Percentiles rank a stretch among this genome's conserved stretches.
phyloP scores from a whole-genome alignment of 306 rosid genomes.

The Ormosia semicastrata region DNA sequence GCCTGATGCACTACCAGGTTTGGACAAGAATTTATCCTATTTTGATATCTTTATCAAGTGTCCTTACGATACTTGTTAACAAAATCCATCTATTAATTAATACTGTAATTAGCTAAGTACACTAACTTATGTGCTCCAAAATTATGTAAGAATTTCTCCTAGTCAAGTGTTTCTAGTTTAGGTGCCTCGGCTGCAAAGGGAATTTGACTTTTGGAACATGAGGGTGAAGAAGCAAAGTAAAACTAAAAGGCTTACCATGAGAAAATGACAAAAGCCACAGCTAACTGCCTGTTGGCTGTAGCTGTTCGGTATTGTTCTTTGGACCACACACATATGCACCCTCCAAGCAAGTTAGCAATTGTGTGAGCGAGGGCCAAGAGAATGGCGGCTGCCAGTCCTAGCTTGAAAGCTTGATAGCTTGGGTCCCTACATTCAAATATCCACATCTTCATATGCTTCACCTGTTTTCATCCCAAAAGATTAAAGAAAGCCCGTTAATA shows the following conservation, averaged over 20 bases:
- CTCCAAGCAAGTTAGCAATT: conserved; percentile 63
- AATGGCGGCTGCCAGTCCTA: conserved; percentile 72
- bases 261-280: conserved; percentile 50
- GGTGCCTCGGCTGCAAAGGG: background rate
- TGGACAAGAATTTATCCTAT: too few species aligned
- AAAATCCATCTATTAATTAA: too few species aligned
- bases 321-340: conserved; percentile 60
- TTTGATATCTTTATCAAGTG: too few species aligned
- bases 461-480: conserved; percentile 35
- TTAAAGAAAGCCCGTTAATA: background rate
- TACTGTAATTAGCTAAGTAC: too few species aligned
- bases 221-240: background rate
- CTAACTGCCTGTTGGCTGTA: conserved; percentile 54
- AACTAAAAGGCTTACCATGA: conserved; percentile 52
- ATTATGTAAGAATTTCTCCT: too few species aligned
- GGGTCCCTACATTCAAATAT: conserved; percentile 72
- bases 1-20: too few species aligned
- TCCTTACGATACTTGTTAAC: too few species aligned
- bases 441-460: conserved; percentile 50
- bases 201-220: background rate
- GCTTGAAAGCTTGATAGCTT: conserved; percentile 66
- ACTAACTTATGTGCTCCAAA: too few species aligned
- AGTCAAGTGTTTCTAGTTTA: too few species aligned
- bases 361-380: conserved; percentile 56
- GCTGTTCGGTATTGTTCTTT: conserved; percentile 27